Base-by-base conservation (phyloP, 495 filamentous ascomycete species). In the Schizothecium vesticola region DNA sequence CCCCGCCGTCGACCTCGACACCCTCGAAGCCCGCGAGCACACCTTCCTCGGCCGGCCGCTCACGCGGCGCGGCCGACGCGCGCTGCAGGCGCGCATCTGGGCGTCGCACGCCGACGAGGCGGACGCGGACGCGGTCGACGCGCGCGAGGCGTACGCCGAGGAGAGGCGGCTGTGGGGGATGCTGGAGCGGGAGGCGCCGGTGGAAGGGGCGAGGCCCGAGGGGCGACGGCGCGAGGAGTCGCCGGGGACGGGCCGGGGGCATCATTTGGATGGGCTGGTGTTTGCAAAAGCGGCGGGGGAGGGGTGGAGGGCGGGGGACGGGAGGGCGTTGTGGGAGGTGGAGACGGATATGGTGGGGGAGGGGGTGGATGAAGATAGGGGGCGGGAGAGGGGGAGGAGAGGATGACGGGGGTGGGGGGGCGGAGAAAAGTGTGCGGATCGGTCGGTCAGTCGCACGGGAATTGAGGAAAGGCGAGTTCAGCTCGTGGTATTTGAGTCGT, bases 151-250 rank as follows among this genome's bases (percentile, higher is more conserved):
- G 67, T 78, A 73, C 16, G 62, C 70, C 9, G 89, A 90, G 74
- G 90, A 93, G 77, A 72, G 74, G 43, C 70, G 75, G 13, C 66
- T 92, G 11, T 89, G 87, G 86, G 67, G 69, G 0, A 73, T 93
- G 28, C 66, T 67, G 23, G 33, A 64, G 28, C 66, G 69, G 25
- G 33, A 66, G 59, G 23, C 61, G 62, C 88, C 91, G 0, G 87
- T 87, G 75, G 90, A 92, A 67, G 87, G 88, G 66, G 87, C 86
- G 26, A 67, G 61, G 66, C 26, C 56, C 19, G 67, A 67, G 6
- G 43, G 24, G 1, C 28, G 65, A 3, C 31, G 24, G 1, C 33
- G 66, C 9, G 67, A 59, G 25, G 33, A 22, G 12, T 23, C 59
- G 16, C 16, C 63, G 7, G 25, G 31, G 55, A 69, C 26, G 25